Evolutionary conservation across 306 rosid genomes (phyloP), one percentile per base, ranked within the genome.

Genomic region (Begonia fuchsioides): DNA sequence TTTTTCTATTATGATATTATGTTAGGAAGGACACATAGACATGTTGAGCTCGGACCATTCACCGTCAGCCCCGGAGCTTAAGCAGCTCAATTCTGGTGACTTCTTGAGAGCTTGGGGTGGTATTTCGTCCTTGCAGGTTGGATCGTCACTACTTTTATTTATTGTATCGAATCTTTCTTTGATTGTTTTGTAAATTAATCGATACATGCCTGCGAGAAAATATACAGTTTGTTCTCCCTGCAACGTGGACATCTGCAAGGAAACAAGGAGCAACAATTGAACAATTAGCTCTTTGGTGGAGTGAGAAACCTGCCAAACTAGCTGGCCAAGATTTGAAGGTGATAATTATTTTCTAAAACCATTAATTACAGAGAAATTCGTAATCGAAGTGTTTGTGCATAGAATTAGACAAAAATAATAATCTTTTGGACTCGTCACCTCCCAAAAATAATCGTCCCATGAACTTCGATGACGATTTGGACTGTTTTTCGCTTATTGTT

Each of bases 41-140:
- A 65, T 79, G 67, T 57, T 90, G 44, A 84, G 72, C 49, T 79
- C 97, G 53, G 97, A 90, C 67, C 97, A 90, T 67, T 90, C 95
- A 38, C 95, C 97, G 8, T 76, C 95, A 5, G 49, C 61, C n/a
- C 95, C 95, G 26, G 63, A 84, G 56, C 97, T 81, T 60, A 90
- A 90, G 85, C 92, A 72, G 51, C 81, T 75, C 45, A 65, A 81
- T 32, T 81, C 76, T 52, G 97, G 95, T 19, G 70, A 90, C 68
- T 81, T 90, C 66, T 66, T 90, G 63, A 90, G 11, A 72, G 97
- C 95, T 15, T 90, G 97, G 97, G 97, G 97, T 49, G 97, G 97
- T 58, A 67, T 90, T 62, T 90, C 95, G 1, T 68, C 92, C 58
- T 62, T 90, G 72, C 90, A 88, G 97, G 97, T 84, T 61, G 15